Evolutionary conservation across 768 basidiomycete species (phyloP).

Genomic region (Suillus americanus): DNA sequence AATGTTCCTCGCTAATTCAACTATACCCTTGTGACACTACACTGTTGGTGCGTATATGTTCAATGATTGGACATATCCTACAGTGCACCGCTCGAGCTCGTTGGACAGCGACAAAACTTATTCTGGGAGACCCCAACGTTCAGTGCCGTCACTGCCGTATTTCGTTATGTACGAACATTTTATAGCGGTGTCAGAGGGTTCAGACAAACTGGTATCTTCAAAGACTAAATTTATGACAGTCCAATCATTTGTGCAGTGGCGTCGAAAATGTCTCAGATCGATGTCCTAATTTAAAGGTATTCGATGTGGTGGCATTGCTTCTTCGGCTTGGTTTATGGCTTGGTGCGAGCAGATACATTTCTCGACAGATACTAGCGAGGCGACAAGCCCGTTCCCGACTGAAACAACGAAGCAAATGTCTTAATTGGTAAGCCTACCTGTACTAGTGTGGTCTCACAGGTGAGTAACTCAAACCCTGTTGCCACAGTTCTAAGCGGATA

Average conservation of each 20-base stretch:
- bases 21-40: neutral
- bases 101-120: neutral
- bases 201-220: neutral
- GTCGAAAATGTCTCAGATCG: neutral
- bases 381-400: neutral
- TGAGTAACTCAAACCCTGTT: neutral
- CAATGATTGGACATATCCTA: neutral
- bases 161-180: neutral
- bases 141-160: neutral
- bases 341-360: neutral
- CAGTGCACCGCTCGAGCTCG: neutral
- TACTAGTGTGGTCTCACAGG: neutral
- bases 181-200: neutral
- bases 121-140: no score
- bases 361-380: neutral
- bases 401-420: neutral
- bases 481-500: neutral
- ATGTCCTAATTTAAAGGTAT: neutral
- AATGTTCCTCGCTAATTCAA: neutral
- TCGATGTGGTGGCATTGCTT: neutral
- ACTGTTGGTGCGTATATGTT: neutral
- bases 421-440: neutral
- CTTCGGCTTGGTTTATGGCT: neutral
- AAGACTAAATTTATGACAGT: neutral
- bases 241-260: neutral